Base-by-base conservation (phyloP, 108 stramenopile genomes). In the Nitzschia sp. region DNA sequence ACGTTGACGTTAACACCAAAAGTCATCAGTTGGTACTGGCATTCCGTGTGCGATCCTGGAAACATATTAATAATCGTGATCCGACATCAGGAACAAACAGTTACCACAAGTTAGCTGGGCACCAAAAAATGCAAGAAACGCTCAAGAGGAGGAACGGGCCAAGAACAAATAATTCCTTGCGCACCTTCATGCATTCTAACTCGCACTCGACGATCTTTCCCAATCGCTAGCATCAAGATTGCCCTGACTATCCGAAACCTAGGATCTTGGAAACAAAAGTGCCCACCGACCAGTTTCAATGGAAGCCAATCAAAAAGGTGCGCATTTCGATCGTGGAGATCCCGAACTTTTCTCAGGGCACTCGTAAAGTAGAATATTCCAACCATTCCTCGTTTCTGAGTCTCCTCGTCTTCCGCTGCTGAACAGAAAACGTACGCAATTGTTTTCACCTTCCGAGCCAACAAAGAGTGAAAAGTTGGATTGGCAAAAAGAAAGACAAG, bases 401-500 rank as follows among this genome's bases (percentile, higher is more conserved):
- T 54, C 35, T 66, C 66, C 15, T 66, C 66, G 33, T 66, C 66
- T 21, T 66, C 66, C 2, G 47, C 47, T 2, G 29, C 53, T 3
- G 66, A 3, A 35, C 2, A 24, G 18, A 49, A 32, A 6, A 54
- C 13, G 33, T 49, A 66, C 1, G 34, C 5, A 18, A 66, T 6
- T 2, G 53, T 21, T 54, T 54, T 54, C 1, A 66, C 21, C 63
- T 64, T 3, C 4, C 4, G 27, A 57, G 30, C 5, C 51, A 58
- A 5, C 9, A 58, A 25, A 58, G 9, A 31, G 5, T 17, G 59
- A 18, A 31, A 24, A 38, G 59, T 6, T 11, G 59, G n/a, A 24
- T 61, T 13, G 29, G n/a, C 6, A 38, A 28, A n/a, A 24, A 38
- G 59, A 38, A 6, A 24, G 21, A 2, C 30, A 23, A 27, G 2